Base-by-base conservation (phyloP, 192 early-diverging fungal genomes). In the Gamsiella multidivaricata region DNA sequence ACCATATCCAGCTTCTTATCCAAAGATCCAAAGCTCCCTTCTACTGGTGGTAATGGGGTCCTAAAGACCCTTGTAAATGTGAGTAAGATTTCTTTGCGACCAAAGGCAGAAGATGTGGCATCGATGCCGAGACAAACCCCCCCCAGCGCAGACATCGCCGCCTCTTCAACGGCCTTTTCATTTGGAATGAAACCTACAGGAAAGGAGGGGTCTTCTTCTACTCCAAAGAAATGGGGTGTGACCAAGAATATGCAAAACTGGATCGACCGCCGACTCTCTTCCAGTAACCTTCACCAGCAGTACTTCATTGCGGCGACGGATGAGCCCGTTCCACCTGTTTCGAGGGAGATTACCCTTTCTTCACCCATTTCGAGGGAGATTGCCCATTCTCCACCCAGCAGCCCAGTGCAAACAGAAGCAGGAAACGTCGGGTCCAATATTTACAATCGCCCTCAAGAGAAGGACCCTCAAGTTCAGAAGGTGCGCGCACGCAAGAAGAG, bases 181-280 rank as follows among this genome's bases (percentile, higher is more conserved):
- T 61, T 61, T 28, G 45, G 42, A 47, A 25, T 29, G 1, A 26
- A 49, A n/a, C 23, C 45, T 2, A 36, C 59, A 3, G 45, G 45
- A 15, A 29, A 18, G 10, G 59, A 61, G n/a, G 29, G 45, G 28
- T 22, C 43, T 1, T 26, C 59, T n/a, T 8, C n/a, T n/a, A n/a
- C 14, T 15, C 26, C 54, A n/a, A 55, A 33, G 10, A 62, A 63
- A 33, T 51, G 51, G 25, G 59, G 69, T 12, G 60, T 63, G 2
- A 49, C 53, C 12, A 71, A 61, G 26, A 60, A 69, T 12, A 32
- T 63, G 41, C 69, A 71, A 25, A 37, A 63, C 20, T 63, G 59
- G 69, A 34, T 71, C 28, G 69, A 71, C 12, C 69, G 60, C 15
- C 69, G 57, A n/a, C 20, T 71, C 17, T 71, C 69, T 5, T 63